Base-by-base conservation (phyloP, 495 filamentous ascomycete species). In the Trichodelitschia bisporula region DNA sequence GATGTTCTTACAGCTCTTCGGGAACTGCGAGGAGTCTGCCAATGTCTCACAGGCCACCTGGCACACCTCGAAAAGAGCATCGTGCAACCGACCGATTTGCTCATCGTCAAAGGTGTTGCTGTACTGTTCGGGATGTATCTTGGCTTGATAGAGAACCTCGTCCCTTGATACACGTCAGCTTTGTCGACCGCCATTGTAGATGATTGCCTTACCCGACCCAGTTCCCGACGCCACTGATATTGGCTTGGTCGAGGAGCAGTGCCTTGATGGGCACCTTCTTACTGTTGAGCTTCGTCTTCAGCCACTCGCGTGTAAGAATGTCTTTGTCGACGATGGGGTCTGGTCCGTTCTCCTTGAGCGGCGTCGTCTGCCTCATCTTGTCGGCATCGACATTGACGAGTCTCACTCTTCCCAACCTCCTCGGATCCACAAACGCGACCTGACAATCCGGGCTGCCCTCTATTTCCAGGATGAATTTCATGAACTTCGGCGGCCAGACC, bases 161-260 rank as follows among this genome's bases (percentile, higher is more conserved):
- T 97, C 86, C 14, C 42, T 45, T n/a, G n/a, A n/a, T n/a, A n/a
- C n/a, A n/a, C n/a, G n/a, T n/a, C n/a, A n/a, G n/a, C 23, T 14
- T 13, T 14, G 11, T 18, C 21, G n/a, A 19, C n/a, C 5, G 35
- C 26, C n/a, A 2, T 19, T 17, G n/a, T 3, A 15, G 15, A 4
- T 23, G 11, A 26, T 14, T 2, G n/a, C 44, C 61, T 36, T 54
- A 70, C 65, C 68, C 80, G 39, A 97, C 80, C 86, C 84, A 95
- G 40, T 93, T 95, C 2, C 86, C 86, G 29, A 97, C 77, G 3
- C 86, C 86, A 41, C 77, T 82, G 30, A 95, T 71, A 41, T 72
- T 75, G n/a, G 64, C 58, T 46, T 97, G 86, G 42, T 93, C 77
- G 9, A 93, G 59, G 14, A 97, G 49, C 29, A 91, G 55, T 0